Evolutionary conservation across 1,284 basidiomycete genomes (phyloP).

Genomic region (Pyrrhoderma noxium): DNA sequence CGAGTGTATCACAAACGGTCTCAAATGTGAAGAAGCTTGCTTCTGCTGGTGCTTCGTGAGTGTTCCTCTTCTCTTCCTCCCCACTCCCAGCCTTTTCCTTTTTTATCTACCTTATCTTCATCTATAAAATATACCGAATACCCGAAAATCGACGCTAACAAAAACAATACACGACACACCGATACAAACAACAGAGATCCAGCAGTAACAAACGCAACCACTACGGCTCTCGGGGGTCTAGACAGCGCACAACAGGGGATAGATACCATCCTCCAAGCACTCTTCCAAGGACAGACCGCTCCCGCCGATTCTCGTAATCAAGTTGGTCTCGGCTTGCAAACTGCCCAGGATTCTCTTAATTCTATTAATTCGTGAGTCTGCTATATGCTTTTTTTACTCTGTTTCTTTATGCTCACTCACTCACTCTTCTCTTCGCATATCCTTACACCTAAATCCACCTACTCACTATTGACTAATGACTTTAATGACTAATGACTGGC

Average conservation of each 20-base stretch:
- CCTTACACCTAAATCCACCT: neutral
- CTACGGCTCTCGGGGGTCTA: constrained; percentile 26
- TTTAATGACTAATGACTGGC: no score
- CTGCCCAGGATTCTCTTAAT: constrained; percentile 28
- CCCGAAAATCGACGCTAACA: no score
- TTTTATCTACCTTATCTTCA: no score
- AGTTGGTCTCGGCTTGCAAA: constrained; percentile 27
- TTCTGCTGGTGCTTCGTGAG: neutral
- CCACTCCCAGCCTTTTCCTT: no score
- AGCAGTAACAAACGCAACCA: constrained; percentile 22
- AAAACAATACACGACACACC: no score
- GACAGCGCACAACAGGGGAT: constrained; percentile 28
- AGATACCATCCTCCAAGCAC: constrained; percentile 29
- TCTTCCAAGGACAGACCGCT: constrained; percentile 28
- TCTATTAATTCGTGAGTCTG: constrained; percentile 27
- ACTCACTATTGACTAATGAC: neutral
- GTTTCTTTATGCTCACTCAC: neutral
- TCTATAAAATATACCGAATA: no score
- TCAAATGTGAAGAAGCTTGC: constrained; percentile 9
- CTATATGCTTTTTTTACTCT: no score
- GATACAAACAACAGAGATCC: constrained; percentile 24
- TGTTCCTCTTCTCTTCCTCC: no score
- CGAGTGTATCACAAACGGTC: constrained; percentile 9
- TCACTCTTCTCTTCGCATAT: neutral
- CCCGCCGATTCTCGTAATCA: constrained; percentile 31